phyloP scores from a whole-genome alignment of 495 filamentous ascomycete genomes.

The Hamigera avellanea region DNA sequence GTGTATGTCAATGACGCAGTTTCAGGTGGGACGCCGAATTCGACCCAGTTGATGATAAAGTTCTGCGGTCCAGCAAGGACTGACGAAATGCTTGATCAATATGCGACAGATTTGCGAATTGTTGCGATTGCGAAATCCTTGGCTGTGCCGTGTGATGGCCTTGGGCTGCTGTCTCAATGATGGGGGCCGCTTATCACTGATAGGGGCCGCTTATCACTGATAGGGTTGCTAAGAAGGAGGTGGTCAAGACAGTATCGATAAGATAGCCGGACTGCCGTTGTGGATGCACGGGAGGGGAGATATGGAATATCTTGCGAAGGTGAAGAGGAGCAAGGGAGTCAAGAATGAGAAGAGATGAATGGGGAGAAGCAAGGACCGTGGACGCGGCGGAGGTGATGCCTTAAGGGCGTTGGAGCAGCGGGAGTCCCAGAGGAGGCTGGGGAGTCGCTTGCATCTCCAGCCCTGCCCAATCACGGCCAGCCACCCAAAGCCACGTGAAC shows the following conservation, averaged over 20 bases:
- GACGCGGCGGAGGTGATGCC: constrained; percentile 17
- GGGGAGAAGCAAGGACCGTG: constrained; percentile 16
- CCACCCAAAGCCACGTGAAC: constrained; percentile 14
- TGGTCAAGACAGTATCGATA: not conserved
- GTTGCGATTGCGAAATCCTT: no score
- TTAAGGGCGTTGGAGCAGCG: constrained; percentile 25
- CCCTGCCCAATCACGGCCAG: constrained; percentile 21
- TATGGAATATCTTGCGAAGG: not conserved
- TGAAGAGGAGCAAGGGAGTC: constrained; percentile 1
- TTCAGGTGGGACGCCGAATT: no score
- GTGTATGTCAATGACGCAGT: not conserved
- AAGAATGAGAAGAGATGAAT: constrained; percentile 9
- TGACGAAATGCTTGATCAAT: no score
- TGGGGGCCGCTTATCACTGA: not conserved
- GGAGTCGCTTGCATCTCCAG: constrained; percentile 12
- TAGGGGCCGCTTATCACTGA: constrained; percentile 16
- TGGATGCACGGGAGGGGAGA: not conserved
- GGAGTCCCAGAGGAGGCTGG: constrained; percentile 30
- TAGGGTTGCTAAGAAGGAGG: constrained; percentile 3
- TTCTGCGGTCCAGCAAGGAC: no score
- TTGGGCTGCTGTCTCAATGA: no score
- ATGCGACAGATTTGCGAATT: no score
- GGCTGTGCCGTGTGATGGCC: no score
- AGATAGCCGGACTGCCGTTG: not conserved
- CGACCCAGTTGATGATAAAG: no score